Evolutionary conservation across 768 basidiomycete species (phyloP).

Genomic region (Mrakia gelida): DNA sequence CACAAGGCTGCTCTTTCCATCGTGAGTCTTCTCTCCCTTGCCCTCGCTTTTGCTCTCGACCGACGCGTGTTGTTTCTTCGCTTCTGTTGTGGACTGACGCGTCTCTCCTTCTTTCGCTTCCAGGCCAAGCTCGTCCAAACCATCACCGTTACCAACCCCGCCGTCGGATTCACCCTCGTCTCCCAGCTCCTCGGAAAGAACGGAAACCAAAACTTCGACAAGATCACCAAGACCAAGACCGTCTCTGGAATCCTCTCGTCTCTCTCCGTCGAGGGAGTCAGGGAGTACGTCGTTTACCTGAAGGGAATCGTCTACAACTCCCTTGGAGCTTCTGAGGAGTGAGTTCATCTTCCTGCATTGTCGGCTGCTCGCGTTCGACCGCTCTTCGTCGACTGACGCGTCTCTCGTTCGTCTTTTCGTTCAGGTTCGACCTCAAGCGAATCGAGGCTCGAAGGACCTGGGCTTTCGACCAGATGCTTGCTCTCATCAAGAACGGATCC

Average conservation of each 20-base stretch:
- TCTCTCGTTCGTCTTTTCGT: background rate
- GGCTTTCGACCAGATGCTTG: slow-evolving; percentile 79
- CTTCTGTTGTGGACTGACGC: background rate
- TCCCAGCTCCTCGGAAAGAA: slow-evolving; percentile 74
- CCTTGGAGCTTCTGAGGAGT: slow-evolving; percentile 48
- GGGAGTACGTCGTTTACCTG: slow-evolving; percentile 68
- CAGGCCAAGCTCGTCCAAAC: slow-evolving; percentile 72
- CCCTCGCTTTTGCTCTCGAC: background rate
- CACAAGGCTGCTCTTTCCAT: slow-evolving; percentile 83
- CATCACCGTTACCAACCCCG: slow-evolving; percentile 69
- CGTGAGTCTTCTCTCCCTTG: slow-evolving; percentile 49
- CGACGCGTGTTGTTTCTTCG: background rate
- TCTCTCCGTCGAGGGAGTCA: slow-evolving; percentile 69
- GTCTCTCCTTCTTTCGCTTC: background rate
- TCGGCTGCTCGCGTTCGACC: background rate
- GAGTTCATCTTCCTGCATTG: slow-evolving; percentile 36
- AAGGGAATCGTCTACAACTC: slow-evolving; percentile 59
- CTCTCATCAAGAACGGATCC: slow-evolving; percentile 70
- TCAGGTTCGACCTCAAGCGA: slow-evolving; percentile 39
- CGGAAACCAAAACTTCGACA: slow-evolving; percentile 85
- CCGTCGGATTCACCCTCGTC: slow-evolving; percentile 77
- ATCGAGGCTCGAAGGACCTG: slow-evolving; percentile 58
- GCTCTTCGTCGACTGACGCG: background rate
- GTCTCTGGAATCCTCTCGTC: slow-evolving; percentile 74
- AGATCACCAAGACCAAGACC: slow-evolving; percentile 85